Percentiles rank a stretch among this genome's conserved stretches.
Conservation (phyloP, 2,329 filamentous ascomycete species). For the Exophiala spinifera region DNA sequence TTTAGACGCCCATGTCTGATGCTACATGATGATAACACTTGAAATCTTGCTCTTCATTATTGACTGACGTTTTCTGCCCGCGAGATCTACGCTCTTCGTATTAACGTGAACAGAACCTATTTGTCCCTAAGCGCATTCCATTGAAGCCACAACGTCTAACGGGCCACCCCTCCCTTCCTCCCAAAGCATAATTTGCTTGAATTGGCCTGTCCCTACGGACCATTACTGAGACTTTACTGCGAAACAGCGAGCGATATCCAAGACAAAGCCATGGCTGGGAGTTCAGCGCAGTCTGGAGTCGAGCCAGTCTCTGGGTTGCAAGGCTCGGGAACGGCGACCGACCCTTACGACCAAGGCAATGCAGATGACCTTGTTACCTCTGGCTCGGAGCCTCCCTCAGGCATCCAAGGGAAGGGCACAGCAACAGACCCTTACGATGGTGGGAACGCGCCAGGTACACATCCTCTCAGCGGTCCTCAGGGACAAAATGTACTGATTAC, state of each 20-base stretch:
- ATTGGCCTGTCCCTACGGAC: background rate
- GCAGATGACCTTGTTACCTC: constrained; percentile 10
- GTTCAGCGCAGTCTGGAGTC: constrained; percentile 8
- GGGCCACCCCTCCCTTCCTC: too few species aligned
- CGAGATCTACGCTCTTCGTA: too few species aligned
- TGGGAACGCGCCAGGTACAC: constrained; percentile 25
- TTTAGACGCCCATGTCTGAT: background rate
- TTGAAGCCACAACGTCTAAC: too few species aligned
- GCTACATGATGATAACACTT: background rate
- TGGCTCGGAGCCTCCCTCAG: constrained; percentile 24
- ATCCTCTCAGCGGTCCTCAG: background rate
- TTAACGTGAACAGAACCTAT: too few species aligned
- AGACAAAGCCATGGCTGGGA: background rate
- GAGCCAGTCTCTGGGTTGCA: constrained; percentile 22
- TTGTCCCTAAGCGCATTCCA: too few species aligned
- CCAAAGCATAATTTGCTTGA: background rate
- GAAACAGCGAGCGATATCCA: background rate
- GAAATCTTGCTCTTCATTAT: background rate
- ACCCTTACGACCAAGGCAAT: constrained; percentile 10
- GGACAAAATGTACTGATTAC: background rate
- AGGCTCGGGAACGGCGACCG: constrained; percentile 16
- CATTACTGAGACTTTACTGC: background rate
- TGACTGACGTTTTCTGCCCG: background rate
- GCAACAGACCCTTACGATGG: constrained; percentile 25
- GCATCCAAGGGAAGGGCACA: constrained; percentile 26